Evolutionary conservation across 176 grass and related monocot species (phyloP), one percentile per base, ranked within the genome.

Genomic region (Bothriochloa decipiens): DNA sequence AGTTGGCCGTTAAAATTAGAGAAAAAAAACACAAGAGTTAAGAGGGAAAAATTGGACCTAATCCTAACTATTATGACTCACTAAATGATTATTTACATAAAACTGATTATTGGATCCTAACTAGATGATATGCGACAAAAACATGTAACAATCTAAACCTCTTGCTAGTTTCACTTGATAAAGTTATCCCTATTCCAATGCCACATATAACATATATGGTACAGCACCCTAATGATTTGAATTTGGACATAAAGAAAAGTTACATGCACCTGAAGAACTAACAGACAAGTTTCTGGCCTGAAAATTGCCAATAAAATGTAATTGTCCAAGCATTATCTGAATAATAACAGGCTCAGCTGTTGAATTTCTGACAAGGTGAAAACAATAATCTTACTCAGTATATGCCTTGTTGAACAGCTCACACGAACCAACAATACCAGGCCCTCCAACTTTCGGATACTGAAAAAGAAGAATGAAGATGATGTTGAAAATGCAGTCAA

Each of bases 381-480:
- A 90, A 76, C 6, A 13, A 85, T 15, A 80, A 77, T 88, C 96
- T 95, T 92, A 98, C 96, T 98, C 96, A 1, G 70, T 79, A 95
- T 85, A 93, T 87, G 78, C 61, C 42, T 81, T 85, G 68, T 80
- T 87, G 64, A 83, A 82, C 36, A 81, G 62, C 35, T 90, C 71
- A 74, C 66, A 94, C 0, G 61, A 84, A 69, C 96, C 96, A 82
- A 90, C 78, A 65, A 98, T 90, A 89, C 96, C 96, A 88, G 86
- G 87, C 74, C 96, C 91, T 90, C 93, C 93, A 87, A 95, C 75
- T 89, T 90, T 98, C 50, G 93, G 93, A 32, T 86, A 79, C 96
- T 95, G 87, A 80, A 92, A 90, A 66, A 50, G 25, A 73, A 67
- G 61, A 82, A 79, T 4, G 17, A 47, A 82, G 78, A 53, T 35